Conservation (phyloP, 768 basidiomycete species). For the Podaxis pistillaris region DNA sequence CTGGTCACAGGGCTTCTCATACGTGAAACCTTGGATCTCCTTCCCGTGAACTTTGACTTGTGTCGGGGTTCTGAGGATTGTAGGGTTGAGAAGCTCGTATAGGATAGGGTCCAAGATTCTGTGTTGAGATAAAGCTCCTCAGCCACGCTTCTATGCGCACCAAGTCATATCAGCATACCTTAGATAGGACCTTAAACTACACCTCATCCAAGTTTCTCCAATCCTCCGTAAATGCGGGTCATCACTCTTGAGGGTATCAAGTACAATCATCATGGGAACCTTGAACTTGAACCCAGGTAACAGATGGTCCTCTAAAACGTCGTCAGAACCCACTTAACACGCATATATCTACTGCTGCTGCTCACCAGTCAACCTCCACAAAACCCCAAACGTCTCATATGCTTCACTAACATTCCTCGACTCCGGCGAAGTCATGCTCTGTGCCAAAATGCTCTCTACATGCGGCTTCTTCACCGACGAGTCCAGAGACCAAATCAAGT, state of each 20-base stretch:
- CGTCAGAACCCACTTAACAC: conserved; percentile 1
- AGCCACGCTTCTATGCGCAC: neutral
- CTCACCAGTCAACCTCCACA: conserved; percentile 88
- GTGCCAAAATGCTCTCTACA: conserved; percentile 79
- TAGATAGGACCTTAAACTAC: conserved; percentile 86
- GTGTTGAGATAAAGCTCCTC: conserved; percentile 12
- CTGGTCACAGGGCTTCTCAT: conserved; percentile 78
- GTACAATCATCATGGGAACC: conserved; percentile 81
- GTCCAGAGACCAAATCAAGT: conserved; percentile 81
- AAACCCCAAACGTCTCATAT: conserved; percentile 86
- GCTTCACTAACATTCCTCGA: conserved; percentile 47
- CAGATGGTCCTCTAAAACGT: conserved; percentile 65
- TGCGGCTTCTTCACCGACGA: conserved; percentile 50
- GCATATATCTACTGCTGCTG: conserved; percentile 1
- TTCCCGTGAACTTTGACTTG: conserved; percentile 56
- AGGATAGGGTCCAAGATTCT: conserved; percentile 92
- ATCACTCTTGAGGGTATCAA: conserved; percentile 78
- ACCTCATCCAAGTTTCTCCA: conserved; percentile 97
- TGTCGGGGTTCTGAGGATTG: conserved; percentile 51
- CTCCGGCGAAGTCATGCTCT: conserved; percentile 61
- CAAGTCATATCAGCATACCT: conserved; percentile 47
- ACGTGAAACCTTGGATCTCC: conserved; percentile 64
- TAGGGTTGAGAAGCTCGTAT: conserved; percentile 71
- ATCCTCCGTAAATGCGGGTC: conserved; percentile 73
- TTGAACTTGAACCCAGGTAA: conserved; percentile 83